These are phyloP conservation scores for Pseudozyma tsukubaensis DNA, from an alignment of 1,284 basidiomycete species.

Conservation along the genomic window DNA sequence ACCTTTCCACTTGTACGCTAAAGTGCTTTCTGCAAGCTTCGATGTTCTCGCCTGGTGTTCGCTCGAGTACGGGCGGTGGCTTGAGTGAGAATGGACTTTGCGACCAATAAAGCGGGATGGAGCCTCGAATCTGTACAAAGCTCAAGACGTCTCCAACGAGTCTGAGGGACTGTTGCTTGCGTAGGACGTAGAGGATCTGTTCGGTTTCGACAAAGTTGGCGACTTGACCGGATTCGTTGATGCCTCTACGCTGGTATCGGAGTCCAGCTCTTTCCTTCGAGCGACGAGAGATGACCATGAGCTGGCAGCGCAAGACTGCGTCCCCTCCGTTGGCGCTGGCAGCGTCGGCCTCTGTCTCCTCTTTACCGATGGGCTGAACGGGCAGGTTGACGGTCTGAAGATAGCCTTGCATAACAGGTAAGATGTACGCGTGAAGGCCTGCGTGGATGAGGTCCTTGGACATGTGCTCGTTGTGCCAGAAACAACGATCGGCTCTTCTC, in stretches of 20 bases:
- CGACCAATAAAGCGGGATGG: slow-evolving; percentile 89
- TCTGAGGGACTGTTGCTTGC: background rate
- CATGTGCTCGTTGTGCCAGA: slow-evolving; percentile 90
- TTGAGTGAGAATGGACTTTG: slow-evolving; percentile 82
- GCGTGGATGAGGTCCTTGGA: slow-evolving; percentile 73
- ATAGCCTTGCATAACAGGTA: slow-evolving; percentile 90
- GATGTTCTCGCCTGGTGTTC: slow-evolving; percentile 83
- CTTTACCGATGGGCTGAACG: slow-evolving; percentile 22
- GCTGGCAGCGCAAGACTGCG: slow-evolving; percentile 56
- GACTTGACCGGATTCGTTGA: slow-evolving; percentile 96
- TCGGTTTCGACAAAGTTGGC: slow-evolving; percentile 99
- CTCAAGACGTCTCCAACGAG: slow-evolving; percentile 83
- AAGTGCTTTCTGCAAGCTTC: slow-evolving; percentile 59
- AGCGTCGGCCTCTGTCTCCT: background rate
- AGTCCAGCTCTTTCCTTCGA: slow-evolving; percentile 96
- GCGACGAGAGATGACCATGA: slow-evolving; percentile 83
- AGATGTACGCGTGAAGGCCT: slow-evolving; percentile 77
- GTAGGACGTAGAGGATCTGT: slow-evolving; percentile 75
- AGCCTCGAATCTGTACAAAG: slow-evolving; percentile 92
- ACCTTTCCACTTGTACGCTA: slow-evolving; percentile 73
- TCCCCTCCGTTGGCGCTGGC: too few relatives aligned
- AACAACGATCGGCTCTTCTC: slow-evolving; percentile 82
- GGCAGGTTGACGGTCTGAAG: slow-evolving; percentile 72
- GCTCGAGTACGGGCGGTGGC: slow-evolving; percentile 93
- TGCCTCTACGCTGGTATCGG: slow-evolving; percentile 93